Evolutionary conservation across 2,329 filamentous ascomycete species (phyloP).

Genomic region (Monosporascus sp.): DNA sequence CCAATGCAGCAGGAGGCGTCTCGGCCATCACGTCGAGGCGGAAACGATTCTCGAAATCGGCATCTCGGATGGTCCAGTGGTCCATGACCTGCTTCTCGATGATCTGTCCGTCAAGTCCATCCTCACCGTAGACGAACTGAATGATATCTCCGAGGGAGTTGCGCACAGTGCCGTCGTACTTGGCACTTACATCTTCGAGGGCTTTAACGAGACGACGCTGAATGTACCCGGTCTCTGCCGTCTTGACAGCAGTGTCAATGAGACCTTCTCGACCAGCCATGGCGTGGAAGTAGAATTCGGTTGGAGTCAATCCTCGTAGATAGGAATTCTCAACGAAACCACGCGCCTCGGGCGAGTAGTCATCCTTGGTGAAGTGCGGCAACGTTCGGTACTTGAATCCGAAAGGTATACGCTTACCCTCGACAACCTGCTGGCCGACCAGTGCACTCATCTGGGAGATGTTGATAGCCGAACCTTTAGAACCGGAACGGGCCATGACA

Average conservation of each 20-base stretch:
- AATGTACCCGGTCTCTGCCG: slow-evolving; percentile 97
- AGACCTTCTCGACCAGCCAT: slow-evolving; percentile 99
- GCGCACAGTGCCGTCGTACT: slow-evolving; percentile 94
- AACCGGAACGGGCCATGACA: slow-evolving; percentile 92
- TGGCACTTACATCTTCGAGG: slow-evolving; percentile 93
- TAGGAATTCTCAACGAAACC: slow-evolving; percentile 99
- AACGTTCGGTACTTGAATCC: slow-evolving; percentile 98
- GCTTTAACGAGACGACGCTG: slow-evolving; percentile 98
- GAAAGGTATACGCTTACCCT: slow-evolving; percentile 98
- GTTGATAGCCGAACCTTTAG: slow-evolving; percentile 98
- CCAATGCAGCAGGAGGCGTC: slow-evolving; percentile 51
- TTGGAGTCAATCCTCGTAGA: slow-evolving; percentile 86
- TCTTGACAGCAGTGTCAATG: slow-evolving; percentile 99
- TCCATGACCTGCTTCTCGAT: slow-evolving; percentile 93
- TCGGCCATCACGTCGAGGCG: slow-evolving; percentile 80
- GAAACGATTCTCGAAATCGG: slow-evolving; percentile 75
- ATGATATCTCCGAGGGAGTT: slow-evolving; percentile 96
- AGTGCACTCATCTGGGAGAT: slow-evolving; percentile 99
- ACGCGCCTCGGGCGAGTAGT: slow-evolving; percentile 94
- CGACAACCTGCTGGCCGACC: slow-evolving; percentile 95
- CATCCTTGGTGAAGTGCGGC: slow-evolving; percentile 98
- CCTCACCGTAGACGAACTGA: slow-evolving; percentile 96
- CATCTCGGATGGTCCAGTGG: slow-evolving; percentile 73
- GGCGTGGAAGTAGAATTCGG: slow-evolving; percentile 99
- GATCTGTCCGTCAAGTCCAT: slow-evolving; percentile 86